These are phyloP conservation scores for Glycyrrhiza uralensis DNA, from an alignment of 306 rosid species.

Conservation along the genomic window DNA sequence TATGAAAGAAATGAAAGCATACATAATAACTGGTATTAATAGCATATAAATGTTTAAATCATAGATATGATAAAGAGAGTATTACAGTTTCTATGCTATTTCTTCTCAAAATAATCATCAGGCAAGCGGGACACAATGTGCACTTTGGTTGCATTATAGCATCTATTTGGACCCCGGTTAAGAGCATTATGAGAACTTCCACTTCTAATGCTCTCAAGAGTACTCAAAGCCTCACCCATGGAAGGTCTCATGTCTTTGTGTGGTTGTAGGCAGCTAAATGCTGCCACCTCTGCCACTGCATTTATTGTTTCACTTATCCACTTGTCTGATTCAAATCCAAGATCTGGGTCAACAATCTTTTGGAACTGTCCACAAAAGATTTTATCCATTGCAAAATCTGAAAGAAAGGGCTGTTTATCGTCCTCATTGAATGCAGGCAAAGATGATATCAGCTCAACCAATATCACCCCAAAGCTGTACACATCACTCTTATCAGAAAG, in stretches of 20 bases:
- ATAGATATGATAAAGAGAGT: background rate
- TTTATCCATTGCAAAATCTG: conserved; percentile 50
- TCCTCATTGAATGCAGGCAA: conserved; percentile 51
- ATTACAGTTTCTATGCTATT: background rate
- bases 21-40: background rate
- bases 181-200: background rate
- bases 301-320: conserved; percentile 36
- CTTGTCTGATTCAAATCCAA: conserved; percentile 48
- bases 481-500: conserved; percentile 71
- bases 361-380: conserved; percentile 39
- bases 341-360: conserved; percentile 51
- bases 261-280: conserved; percentile 57
- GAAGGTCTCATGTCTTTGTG: conserved; percentile 59
- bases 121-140: conserved; percentile 17
- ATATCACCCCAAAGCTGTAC: conserved; percentile 68
- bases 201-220: conserved; percentile 30
- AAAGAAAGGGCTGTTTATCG: conserved; percentile 42
- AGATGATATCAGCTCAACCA: conserved; percentile 70
- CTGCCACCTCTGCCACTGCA: conserved; percentile 57
- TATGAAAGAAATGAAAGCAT: background rate
- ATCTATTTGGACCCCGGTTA: background rate
- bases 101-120: conserved; percentile 16
- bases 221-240: conserved; percentile 50
- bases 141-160: background rate
- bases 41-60: background rate